Percentiles rank a stretch among this genome's conserved stretches.
These are phyloP conservation scores for Royoungia palumana DNA, from an alignment of 768 basidiomycete species.

Conservation along the genomic window DNA sequence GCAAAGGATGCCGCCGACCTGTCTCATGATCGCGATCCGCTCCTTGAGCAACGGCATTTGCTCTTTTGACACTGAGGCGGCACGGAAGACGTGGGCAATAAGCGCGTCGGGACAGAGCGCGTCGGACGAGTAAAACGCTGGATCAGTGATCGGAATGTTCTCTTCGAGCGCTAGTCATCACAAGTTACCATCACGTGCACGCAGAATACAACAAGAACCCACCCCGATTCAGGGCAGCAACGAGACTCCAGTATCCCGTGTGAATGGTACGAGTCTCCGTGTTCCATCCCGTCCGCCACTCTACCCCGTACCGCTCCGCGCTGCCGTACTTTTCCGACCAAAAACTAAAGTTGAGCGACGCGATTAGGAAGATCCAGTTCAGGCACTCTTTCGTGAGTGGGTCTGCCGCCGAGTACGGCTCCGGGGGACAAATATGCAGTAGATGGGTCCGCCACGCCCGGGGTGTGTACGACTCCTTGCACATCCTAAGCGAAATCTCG, in stretches of 20 bases:
- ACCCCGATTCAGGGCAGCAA: conserved; percentile 85
- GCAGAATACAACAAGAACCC: conserved; percentile 1
- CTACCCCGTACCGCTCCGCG: conserved; percentile 66
- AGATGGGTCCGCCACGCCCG: conserved; percentile 70
- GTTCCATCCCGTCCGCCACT: conserved; percentile 72
- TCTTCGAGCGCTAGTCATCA: conserved; percentile 62
- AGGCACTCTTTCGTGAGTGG: conserved; percentile 56
- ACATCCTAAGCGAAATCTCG: conserved; percentile 61
- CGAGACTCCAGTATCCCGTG: conserved; percentile 86
- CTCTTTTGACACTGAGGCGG: conserved; percentile 55
- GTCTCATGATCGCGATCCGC: conserved; percentile 72
- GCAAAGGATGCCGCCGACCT: conserved; percentile 71
- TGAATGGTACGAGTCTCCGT: conserved; percentile 48
- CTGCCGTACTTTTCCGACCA: conserved; percentile 73
- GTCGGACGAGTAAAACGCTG: conserved; percentile 73
- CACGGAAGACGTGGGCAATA: conserved; percentile 66
- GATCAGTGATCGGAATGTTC: conserved; percentile 74
- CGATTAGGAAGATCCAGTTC: conserved; percentile 88
- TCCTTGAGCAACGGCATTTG: conserved; percentile 66
- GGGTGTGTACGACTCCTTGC: conserved; percentile 66
- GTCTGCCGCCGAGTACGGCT: conserved; percentile 53
- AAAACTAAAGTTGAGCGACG: conserved; percentile 83
- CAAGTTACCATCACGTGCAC: neutral
- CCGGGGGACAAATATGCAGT: conserved; percentile 70
- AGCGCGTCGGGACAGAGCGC: conserved; percentile 65